Evolutionary conservation across 1,139 yeast species (phyloP).

Genomic region (Hemisphaericaspora xylanilytica): DNA sequence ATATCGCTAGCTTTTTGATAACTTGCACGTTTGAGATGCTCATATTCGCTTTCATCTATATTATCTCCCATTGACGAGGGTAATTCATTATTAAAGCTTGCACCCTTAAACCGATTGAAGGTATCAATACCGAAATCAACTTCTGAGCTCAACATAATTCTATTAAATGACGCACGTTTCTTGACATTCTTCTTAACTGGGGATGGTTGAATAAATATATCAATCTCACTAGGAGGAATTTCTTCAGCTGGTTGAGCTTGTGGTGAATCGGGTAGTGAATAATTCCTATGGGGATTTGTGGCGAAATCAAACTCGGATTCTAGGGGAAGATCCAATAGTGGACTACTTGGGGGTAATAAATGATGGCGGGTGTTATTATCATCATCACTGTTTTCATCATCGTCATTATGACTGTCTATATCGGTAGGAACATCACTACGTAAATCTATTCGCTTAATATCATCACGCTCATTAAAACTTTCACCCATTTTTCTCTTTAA

Average conservation of each 20-base stretch:
- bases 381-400: constrained; percentile 14
- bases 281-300: constrained; percentile 19
- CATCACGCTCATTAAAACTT: constrained; percentile 47
- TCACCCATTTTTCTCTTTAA: constrained; percentile 47
- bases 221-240: constrained; percentile 7
- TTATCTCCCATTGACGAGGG: constrained; percentile 32
- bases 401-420: constrained; percentile 17
- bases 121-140: constrained; percentile 48
- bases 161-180: constrained; percentile 2
- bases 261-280: constrained; percentile 30
- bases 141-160: constrained; percentile 39
- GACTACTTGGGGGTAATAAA: constrained; percentile 33
- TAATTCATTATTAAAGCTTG: constrained; percentile 24
- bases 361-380: background rate
- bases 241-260: constrained; percentile 1
- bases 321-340: constrained; percentile 24
- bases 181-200: background rate
- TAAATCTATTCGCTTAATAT: constrained; percentile 32
- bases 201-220: background rate
- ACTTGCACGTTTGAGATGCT: constrained; percentile 11
- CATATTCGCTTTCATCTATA: constrained; percentile 13
- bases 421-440: constrained; percentile 17
- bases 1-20: constrained; percentile 30
- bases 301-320: constrained; percentile 29
- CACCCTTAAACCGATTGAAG: constrained; percentile 39